Percentiles rank a stretch among this genome's conserved stretches.
phyloP scores from a whole-genome alignment of 192 early-diverging fungal species.

The Lobulomyces angularis region DNA sequence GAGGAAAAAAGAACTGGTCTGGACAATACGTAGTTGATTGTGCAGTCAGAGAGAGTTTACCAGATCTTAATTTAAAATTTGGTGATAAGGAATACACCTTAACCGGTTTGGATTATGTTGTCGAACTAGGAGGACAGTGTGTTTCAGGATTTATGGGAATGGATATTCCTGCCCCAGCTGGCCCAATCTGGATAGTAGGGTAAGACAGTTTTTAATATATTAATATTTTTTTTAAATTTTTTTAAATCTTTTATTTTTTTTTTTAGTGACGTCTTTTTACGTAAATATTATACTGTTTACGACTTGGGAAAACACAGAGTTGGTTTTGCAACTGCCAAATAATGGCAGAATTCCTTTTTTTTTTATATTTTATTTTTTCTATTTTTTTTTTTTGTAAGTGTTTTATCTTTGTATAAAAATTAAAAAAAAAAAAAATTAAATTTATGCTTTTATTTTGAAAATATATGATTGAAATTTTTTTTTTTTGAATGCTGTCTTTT shows the following conservation, averaged over 20 bases:
- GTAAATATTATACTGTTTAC: conserved; percentile 44
- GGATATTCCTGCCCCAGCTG: conserved; percentile 65
- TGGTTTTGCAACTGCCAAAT: no score
- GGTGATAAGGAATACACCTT: conserved; percentile 58
- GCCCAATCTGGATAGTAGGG: conserved; percentile 66
- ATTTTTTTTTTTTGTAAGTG: conserved; percentile 41
- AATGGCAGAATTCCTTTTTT: no score
- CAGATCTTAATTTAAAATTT: conserved; percentile 66
- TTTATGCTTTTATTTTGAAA: no score
- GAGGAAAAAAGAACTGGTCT: conserved; percentile 82
- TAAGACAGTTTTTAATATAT: not conserved
- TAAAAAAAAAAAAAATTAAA: conserved; percentile 60
- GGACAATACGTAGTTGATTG: conserved; percentile 89
- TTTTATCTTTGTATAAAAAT: conserved; percentile 72
- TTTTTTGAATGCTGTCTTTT: no score
- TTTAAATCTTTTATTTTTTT: no score
- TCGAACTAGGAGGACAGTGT: no score
- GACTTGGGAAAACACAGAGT: conserved; percentile 18
- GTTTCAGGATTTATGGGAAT: conserved; percentile 82
- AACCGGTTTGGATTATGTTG: conserved; percentile 14
- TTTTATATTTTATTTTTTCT: no score
- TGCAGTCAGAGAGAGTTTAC: conserved; percentile 46
- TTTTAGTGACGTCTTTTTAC: conserved; percentile 45
- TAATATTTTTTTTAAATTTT: no score
- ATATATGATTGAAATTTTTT: no score